phyloP scores from a whole-genome alignment of 345 rosid species.

The Pistacia integerrima region DNA sequence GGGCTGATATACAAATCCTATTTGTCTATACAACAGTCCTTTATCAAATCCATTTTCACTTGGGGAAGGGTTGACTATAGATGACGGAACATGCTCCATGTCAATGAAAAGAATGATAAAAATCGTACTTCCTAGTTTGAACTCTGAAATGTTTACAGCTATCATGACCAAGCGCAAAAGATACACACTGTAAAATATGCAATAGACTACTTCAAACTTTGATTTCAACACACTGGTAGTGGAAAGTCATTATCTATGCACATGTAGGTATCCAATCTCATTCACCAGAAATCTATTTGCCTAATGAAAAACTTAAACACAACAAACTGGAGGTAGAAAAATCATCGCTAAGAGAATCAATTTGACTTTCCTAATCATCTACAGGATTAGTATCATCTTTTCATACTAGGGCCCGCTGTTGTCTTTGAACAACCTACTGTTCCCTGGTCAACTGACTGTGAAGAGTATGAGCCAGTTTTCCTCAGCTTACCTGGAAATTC shows the following conservation, averaged over 20 bases:
- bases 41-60: not conserved
- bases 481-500: conserved; percentile 56
- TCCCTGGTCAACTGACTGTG: conserved; percentile 35
- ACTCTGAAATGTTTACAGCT: not conserved
- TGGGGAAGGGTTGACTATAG: too few species aligned
- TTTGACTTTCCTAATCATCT: not conserved
- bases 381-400: not conserved
- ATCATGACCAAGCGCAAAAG: not conserved
- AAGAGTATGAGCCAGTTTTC: conserved; percentile 36
- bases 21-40: not conserved
- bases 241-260: not conserved
- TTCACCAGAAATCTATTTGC: conserved; percentile 1
- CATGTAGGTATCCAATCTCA: not conserved
- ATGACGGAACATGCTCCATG: too few species aligned
- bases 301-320: not conserved
- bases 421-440: conserved; percentile 43
- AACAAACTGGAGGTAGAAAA: not conserved
- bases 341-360: not conserved
- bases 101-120: too few species aligned
- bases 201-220: not conserved
- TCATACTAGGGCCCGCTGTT: conserved; percentile 24
- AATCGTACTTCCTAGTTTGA: too few species aligned
- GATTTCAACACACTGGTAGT: not conserved
- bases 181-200: not conserved
- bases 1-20: not conserved